A percentile compares a stretch with the other conserved stretches of the same genome.
These are phyloP conservation scores for Zygosaccharomyces gambellarensis DNA, from an alignment of 805 yeast genomes.

Conservation along the genomic window DNA sequence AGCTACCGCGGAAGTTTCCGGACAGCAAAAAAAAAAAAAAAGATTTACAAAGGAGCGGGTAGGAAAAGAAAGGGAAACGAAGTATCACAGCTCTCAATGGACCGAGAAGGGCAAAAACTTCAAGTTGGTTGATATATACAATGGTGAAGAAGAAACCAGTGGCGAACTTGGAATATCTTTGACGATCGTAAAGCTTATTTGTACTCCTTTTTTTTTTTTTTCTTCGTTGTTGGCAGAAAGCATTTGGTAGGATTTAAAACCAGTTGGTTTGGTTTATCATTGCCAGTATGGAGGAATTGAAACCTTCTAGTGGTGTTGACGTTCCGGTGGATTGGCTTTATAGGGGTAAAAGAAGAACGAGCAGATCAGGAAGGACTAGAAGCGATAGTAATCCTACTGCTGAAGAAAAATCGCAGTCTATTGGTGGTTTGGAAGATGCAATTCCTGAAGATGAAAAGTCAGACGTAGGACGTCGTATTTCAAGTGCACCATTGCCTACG, in stretches of 20 bases:
- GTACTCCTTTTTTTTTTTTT: no score
- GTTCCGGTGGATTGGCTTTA: conserved; percentile 85
- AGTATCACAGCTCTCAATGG: no score
- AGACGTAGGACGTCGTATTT: neutral
- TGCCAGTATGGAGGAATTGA: conserved; percentile 5
- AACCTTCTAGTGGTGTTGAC: conserved; percentile 30
- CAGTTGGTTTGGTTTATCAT: neutral
- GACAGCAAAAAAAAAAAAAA: neutral
- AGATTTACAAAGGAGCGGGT: no score
- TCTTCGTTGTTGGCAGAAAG: neutral
- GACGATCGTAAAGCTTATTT: neutral
- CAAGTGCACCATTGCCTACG: neutral
- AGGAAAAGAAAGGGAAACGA: no score
- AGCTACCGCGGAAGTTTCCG: neutral
- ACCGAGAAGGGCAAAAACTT: no score
- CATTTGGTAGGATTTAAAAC: neutral
- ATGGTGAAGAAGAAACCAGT: no score
- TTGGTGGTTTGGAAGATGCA: neutral
- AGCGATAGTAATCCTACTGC: neutral
- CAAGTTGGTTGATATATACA: no score
- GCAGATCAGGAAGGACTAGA: conserved; percentile 29
- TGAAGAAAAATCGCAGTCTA: neutral
- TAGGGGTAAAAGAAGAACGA: conserved; percentile 60
- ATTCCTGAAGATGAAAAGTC: neutral
- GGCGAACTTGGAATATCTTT: no score